Evolutionary conservation across 2,329 filamentous ascomycete species (phyloP), one percentile per base, ranked within the genome.

Genomic region (Cercospora sesami): DNA sequence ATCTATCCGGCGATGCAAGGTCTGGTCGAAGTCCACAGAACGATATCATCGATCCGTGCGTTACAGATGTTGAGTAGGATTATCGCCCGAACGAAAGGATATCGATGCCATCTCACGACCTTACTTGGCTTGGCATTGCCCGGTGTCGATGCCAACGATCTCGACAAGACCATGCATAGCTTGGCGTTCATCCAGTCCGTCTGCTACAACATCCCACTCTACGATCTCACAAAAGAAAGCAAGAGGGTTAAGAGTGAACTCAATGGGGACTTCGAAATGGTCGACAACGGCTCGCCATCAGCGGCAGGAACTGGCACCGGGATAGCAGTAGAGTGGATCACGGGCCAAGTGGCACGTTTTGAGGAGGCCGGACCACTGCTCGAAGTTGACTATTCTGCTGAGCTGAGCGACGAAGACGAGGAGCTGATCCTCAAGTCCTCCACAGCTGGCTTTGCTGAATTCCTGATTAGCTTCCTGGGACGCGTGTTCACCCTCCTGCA

Each of bases 1-100:
- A 98, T 99, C 76, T 99, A 99, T 76, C 95, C 95, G 10, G 96
- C 94, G 73, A 89, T 99, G 80, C 95, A 99, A 79, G 96, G 96
- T 0, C 83, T 99, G 63, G 95, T 99, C 4, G 95, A 99, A 80
- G 95, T 99, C 3, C 95, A 99, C 81, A 89, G 95, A 63, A 99
- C 95, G 2, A 94, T 94, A 5, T 97, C 95, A 0, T 97, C 94
- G 67, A 86, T 99, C 67, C 91, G 94, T 75, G 92, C 94, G 51
- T 83, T 99, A 68, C 94, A 97, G 81, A 92, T 96, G 85, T 88
- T 98, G 69, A 92, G 94, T 71, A 92, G 93, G 77, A 88, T 94
- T 75, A 96, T 99, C 87, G 90, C 93, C 14, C 90, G 91, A 77
- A 92, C 93, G 48, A 98, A 96, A 80, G 95, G 95, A n/a, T 97